Conservation (phyloP, 305 asterid species). For the Fraxinus xanthoxyloides region DNA sequence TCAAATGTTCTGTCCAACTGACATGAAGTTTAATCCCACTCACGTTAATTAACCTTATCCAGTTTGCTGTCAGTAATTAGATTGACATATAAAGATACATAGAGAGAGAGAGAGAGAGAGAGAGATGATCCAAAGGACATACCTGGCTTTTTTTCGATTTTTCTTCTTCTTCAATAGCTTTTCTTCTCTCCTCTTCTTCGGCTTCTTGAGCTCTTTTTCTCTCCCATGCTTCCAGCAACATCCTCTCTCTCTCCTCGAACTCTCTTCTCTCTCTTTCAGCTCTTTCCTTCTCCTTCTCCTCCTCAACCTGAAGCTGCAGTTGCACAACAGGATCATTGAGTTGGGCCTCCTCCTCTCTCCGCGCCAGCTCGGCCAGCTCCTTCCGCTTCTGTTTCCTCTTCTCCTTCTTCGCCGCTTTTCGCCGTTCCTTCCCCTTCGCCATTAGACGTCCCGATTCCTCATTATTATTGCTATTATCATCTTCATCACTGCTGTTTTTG, state of each 20-base stretch:
- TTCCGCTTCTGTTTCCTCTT: constrained; percentile 83
- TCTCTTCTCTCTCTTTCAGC: constrained; percentile 58
- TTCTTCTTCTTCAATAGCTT: constrained; percentile 45
- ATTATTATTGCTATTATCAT: not conserved
- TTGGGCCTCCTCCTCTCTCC: constrained; percentile 64
- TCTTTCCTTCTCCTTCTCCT: constrained; percentile 70
- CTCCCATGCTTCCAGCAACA: constrained; percentile 66
- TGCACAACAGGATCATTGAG: constrained; percentile 76
- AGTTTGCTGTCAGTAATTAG: not conserved
- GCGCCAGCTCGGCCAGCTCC: constrained; percentile 73
- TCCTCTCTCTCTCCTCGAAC: constrained; percentile 83
- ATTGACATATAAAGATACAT: not conserved
- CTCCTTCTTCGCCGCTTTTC: constrained; percentile 78
- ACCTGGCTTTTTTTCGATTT: constrained; percentile 50
- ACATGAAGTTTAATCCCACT: not conserved
- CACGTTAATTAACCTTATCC: constrained; percentile 1
- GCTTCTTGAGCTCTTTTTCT: constrained; percentile 47
- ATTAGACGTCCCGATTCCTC: constrained; percentile 19
- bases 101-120: not conserved
- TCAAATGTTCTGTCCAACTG: not conserved
- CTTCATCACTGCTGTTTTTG: not conserved
- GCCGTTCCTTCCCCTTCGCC: constrained; percentile 49
- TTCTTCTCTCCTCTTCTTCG: constrained; percentile 59
- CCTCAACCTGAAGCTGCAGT: constrained; percentile 61
- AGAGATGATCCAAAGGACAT: not conserved